These are phyloP conservation scores for Physcomitrium patens DNA, from an alignment of 225 moss, liverwort and hornwort species.

Conservation along the genomic window DNA sequence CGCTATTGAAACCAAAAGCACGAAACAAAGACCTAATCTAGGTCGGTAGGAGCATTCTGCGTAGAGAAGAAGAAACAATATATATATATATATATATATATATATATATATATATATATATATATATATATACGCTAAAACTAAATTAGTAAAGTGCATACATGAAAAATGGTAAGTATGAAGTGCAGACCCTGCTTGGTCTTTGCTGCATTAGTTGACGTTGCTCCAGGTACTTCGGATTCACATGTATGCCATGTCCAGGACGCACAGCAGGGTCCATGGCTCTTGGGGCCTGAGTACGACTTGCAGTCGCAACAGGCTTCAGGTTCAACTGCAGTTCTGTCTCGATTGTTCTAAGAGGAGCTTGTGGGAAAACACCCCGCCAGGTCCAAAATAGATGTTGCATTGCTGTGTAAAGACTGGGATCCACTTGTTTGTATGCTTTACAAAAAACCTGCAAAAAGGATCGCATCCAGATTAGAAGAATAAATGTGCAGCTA, in stretches of 20 bases:
- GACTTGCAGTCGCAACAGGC: constrained; percentile 59
- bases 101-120: neutral
- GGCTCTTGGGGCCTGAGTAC: constrained; percentile 55
- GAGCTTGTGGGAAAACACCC: constrained; percentile 76
- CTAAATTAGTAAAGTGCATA: constrained; percentile 13
- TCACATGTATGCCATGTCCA: constrained; percentile 96
- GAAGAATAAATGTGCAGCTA: constrained; percentile 8
- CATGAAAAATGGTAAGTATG: constrained; percentile 33
- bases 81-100: neutral
- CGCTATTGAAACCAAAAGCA: neutral
- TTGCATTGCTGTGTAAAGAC: constrained; percentile 79
- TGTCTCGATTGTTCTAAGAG: constrained; percentile 76
- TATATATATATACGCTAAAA: neutral
- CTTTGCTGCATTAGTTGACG: constrained; percentile 87
- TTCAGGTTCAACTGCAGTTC: constrained; percentile 70
- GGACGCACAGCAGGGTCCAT: constrained; percentile 72
- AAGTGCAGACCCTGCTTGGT: constrained; percentile 79
- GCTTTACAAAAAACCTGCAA: constrained; percentile 88
- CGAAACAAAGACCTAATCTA: neutral
- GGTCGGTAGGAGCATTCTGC: neutral
- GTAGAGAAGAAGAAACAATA: constrained; percentile 10
- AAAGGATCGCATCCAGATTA: neutral
- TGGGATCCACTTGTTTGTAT: constrained; percentile 84
- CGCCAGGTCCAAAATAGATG: constrained; percentile 98
- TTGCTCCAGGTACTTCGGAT: constrained; percentile 95